Conservation (phyloP, 176 grass and related monocot species). For the Triticum dicoccoides region DNA sequence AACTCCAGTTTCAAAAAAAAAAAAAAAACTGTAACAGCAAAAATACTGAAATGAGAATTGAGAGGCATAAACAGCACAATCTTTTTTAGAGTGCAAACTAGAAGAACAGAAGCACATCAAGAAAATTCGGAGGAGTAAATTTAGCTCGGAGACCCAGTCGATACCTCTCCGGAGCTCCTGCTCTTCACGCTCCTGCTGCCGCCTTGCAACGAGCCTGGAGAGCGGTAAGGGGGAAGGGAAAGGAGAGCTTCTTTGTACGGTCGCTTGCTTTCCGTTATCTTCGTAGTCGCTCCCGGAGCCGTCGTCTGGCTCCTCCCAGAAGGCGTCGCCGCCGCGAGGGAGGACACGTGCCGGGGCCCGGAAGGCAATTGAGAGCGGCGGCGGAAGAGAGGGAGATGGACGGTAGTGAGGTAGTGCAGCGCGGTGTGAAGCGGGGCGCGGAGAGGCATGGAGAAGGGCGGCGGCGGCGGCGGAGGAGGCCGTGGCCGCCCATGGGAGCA, state of each 20-base stretch:
- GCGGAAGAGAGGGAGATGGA: background rate
- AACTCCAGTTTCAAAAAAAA: no score
- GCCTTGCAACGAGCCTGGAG: background rate
- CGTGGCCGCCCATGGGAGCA: conserved; percentile 22
- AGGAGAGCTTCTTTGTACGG: background rate
- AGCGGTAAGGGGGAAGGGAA: background rate
- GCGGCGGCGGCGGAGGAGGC: background rate
- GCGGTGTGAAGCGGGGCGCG: background rate
- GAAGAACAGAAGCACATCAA: no score
- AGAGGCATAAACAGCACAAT: background rate
- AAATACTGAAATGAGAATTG: background rate
- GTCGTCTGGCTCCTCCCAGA: conserved; percentile 75
- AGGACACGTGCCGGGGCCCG: background rate
- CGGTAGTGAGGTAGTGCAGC: background rate
- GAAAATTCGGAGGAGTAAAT: background rate
- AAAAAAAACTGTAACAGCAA: background rate
- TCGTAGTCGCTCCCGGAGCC: conserved; percentile 56
- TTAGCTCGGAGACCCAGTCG: background rate
- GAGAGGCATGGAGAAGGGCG: background rate
- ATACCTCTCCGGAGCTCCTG: conserved; percentile 43
- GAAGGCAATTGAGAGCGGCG: background rate
- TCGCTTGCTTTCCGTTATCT: conserved; percentile 21
- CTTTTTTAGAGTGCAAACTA: background rate
- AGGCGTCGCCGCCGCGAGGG: conserved; percentile 22
- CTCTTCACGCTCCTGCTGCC: conserved; percentile 39